A percentile compares a stretch with the other conserved stretches of the same genome.
These are phyloP conservation scores for Amanita phalloides DNA, from an alignment of 768 basidiomycete species.

Conservation along the genomic window DNA sequence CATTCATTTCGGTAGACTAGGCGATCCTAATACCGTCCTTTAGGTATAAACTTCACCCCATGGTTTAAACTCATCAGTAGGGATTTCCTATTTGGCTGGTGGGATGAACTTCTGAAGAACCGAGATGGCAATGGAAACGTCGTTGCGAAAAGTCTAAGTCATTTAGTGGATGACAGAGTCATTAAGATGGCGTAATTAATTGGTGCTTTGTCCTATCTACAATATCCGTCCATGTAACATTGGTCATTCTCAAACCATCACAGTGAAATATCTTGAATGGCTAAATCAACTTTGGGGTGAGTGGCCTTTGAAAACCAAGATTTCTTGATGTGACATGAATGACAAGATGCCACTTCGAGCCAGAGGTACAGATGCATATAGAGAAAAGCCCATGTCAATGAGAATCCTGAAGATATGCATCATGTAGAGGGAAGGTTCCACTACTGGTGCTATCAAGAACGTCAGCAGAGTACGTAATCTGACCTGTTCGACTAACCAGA, in stretches of 20 bases:
- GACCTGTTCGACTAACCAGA: slow-evolving; percentile 16
- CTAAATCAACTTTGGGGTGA: slow-evolving; percentile 5
- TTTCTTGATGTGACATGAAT: slow-evolving; percentile 37
- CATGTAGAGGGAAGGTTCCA: slow-evolving; percentile 44
- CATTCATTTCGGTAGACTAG: not conserved
- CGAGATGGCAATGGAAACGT: slow-evolving; percentile 46
- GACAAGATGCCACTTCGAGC: slow-evolving; percentile 33
- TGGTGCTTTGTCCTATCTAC: not conserved
- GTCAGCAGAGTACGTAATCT: not conserved
- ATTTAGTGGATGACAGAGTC: slow-evolving; percentile 4
- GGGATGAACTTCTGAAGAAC: slow-evolving; percentile 78
- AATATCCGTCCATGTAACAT: not conserved
- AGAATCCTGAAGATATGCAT: slow-evolving; percentile 56
- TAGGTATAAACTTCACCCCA: slow-evolving; percentile 88
- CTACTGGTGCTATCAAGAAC: slow-evolving; percentile 13
- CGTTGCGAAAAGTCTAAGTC: slow-evolving; percentile 46
- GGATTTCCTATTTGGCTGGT: slow-evolving; percentile 97
- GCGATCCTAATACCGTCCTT: not conserved
- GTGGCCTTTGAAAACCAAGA: slow-evolving; percentile 53
- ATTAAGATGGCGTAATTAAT: slow-evolving; percentile 22
- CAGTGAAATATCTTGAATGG: not conserved
- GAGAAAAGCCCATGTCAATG: slow-evolving; percentile 41
- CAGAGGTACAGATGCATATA: slow-evolving; percentile 61
- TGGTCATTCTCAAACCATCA: not conserved
- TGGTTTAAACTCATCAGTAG: slow-evolving; percentile 99